Evolutionary conservation across 2,329 filamentous ascomycete genomes (phyloP).

Genomic region (Zelopaecilomyces penicillatus): DNA sequence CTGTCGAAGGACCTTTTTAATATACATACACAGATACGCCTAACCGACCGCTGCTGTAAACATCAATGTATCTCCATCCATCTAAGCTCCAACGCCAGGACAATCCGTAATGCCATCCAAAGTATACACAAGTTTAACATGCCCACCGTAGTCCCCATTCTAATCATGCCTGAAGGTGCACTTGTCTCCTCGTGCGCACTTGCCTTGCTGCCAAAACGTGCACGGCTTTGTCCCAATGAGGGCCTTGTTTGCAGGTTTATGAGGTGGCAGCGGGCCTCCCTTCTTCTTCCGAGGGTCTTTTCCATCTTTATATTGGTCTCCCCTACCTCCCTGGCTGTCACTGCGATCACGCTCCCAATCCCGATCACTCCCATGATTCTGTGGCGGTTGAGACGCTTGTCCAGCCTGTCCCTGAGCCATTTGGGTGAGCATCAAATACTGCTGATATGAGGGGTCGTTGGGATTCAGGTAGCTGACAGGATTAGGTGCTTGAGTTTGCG

Average conservation of each 20-base stretch:
- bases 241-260: constrained; percentile 43
- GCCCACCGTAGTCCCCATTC: not conserved
- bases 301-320: constrained; percentile 23
- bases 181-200: constrained; percentile 63
- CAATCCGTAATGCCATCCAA: not conserved
- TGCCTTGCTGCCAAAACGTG: constrained; percentile 61
- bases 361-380: constrained; percentile 20
- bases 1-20: no score
- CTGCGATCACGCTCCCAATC: constrained; percentile 28
- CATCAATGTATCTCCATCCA: not conserved
- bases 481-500: constrained; percentile 13
- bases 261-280: constrained; percentile 27
- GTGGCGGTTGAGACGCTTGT: constrained; percentile 15
- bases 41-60: no score
- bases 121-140: not conserved
- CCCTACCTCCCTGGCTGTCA: constrained; percentile 22
- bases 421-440: constrained; percentile 30
- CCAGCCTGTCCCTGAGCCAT: constrained; percentile 23
- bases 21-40: no score
- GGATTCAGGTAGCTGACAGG: constrained; percentile 23
- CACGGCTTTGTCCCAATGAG: constrained; percentile 61
- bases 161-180: constrained; percentile 66
- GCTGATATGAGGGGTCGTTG: constrained; percentile 32
- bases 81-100: constrained; percentile 8
- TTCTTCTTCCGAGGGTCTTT: constrained; percentile 34